Evolutionary conservation across 176 grass and related monocot genomes (phyloP).

Genomic region (Saccharum spontaneum): DNA sequence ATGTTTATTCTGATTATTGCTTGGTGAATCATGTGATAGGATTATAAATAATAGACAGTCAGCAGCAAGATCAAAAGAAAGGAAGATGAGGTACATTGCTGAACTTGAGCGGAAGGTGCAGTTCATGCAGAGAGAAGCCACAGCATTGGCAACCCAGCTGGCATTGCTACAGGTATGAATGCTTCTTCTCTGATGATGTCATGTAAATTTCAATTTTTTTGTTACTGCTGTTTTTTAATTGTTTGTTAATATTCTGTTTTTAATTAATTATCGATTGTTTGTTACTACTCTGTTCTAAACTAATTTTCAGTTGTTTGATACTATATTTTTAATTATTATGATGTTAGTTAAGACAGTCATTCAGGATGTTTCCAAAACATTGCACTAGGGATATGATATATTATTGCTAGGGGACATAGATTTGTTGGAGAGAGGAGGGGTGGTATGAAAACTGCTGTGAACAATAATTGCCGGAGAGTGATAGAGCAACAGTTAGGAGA

Average conservation of each 20-base stretch:
- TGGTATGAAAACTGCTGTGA: neutral
- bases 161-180: conserved; percentile 31
- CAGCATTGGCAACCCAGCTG: conserved; percentile 43
- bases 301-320: neutral
- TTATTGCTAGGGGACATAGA: neutral
- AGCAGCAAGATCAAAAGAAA: conserved; percentile 52
- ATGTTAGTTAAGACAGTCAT: neutral
- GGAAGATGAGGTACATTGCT: conserved; percentile 47
- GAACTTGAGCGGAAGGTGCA: conserved; percentile 52
- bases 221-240: neutral
- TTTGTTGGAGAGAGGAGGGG: neutral
- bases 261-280: neutral
- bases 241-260: neutral
- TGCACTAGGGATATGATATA: neutral
- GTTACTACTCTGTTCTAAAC: neutral
- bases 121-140: conserved; percentile 37
- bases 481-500: neutral
- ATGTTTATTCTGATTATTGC: neutral
- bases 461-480: neutral
- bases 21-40: conserved; percentile 22
- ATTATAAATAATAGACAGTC: conserved; percentile 51
- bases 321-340: neutral
- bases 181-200: neutral
- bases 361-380: neutral
- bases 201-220: neutral